Percentiles rank a stretch among this genome's conserved stretches.
Conservation (phyloP, 805 yeast genomes). For the Maudiozyma turicensis region DNA sequence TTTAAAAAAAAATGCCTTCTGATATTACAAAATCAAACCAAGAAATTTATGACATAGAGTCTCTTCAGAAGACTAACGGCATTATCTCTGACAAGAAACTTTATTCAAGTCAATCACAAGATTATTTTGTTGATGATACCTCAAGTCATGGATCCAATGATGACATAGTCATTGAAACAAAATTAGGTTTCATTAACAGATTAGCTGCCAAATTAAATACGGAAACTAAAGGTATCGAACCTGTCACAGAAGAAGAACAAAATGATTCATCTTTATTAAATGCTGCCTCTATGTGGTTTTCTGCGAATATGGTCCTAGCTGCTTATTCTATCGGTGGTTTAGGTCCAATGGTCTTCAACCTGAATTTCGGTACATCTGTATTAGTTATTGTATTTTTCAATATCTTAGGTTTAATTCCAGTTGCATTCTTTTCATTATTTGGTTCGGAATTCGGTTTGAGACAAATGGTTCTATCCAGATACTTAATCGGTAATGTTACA, state of each 20-base stretch:
- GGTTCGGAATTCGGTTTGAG: conserved; percentile 83
- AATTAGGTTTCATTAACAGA: not conserved
- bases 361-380: conserved; percentile 66
- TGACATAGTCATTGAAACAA: not conserved
- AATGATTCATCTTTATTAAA: conserved; percentile 50
- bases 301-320: conserved; percentile 82
- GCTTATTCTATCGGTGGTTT: conserved; percentile 69
- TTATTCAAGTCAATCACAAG: not conserved
- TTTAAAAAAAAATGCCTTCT: not conserved
- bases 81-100: not conserved
- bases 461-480: conserved; percentile 75
- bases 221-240: conserved; percentile 72
- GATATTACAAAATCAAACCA: not conserved
- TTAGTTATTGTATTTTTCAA: conserved; percentile 64
- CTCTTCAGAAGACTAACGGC: not conserved
- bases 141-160: conserved; percentile 25
- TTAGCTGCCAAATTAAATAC: conserved; percentile 25
- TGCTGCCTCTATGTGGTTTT: conserved; percentile 83
- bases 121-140: conserved; percentile 4
- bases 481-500: conserved; percentile 62
- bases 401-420: conserved; percentile 62
- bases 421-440: conserved; percentile 70
- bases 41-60: conserved; percentile 1
- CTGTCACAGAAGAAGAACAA: conserved; percentile 70
- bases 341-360: conserved; percentile 51